Evolutionary conservation across 148 eudicot genomes (phyloP).

Genomic region (Rheum nobile): DNA sequence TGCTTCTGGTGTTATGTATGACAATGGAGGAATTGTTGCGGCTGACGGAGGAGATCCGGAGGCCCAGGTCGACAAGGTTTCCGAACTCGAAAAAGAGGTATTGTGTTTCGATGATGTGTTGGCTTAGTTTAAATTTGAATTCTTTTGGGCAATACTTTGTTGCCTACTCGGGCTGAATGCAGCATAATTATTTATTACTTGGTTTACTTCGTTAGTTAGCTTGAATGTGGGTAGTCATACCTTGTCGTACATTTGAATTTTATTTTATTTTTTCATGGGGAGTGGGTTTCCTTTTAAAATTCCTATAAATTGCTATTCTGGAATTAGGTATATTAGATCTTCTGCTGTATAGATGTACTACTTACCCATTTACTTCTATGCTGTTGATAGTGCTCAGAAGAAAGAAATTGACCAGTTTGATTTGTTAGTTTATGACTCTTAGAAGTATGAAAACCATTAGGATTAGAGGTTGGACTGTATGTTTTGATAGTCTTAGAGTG

Average conservation of each 20-base stretch:
- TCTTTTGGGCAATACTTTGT: neutral
- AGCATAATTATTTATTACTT: neutral
- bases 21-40: slow-evolving; percentile 18
- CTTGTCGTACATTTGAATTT: neutral
- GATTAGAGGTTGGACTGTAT: too few relatives aligned
- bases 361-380: neutral
- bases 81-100: slow-evolving; percentile 79
- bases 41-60: slow-evolving; percentile 19
- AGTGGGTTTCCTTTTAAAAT: neutral
- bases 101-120: neutral
- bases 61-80: slow-evolving; percentile 26
- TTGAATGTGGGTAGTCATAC: neutral
- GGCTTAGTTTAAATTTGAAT: neutral
- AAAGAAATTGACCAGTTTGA: neutral
- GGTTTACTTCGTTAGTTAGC: neutral
- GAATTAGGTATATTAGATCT: neutral
- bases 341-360: neutral
- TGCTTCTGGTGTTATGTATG: neutral
- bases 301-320: neutral
- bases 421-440: neutral
- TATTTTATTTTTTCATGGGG: neutral
- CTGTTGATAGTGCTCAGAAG: neutral
- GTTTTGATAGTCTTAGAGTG: neutral
- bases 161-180: neutral
- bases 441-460: neutral